These are phyloP conservation scores for Botrytis medusae DNA, from an alignment of 2,329 filamentous ascomycete genomes.

Conservation along the genomic window DNA sequence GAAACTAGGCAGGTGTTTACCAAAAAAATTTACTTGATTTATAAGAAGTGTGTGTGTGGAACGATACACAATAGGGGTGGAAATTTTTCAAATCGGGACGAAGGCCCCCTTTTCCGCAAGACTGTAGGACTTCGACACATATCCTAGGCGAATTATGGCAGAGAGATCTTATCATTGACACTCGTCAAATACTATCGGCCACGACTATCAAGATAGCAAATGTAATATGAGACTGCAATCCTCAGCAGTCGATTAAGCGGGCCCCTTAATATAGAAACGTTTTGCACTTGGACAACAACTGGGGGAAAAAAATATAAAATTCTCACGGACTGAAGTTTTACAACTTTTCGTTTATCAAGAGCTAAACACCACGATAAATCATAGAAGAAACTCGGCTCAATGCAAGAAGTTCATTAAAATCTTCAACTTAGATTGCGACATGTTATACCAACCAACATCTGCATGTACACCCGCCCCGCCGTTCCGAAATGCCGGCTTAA, in stretches of 20 bases:
- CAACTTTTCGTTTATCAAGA: not conserved
- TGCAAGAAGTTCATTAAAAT: too few species aligned
- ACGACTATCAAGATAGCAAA: not conserved
- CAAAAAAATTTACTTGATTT: not conserved
- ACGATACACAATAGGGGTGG: not conserved
- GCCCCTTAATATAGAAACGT: not conserved
- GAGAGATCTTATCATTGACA: not conserved
- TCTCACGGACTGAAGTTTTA: not conserved
- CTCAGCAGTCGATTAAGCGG: not conserved
- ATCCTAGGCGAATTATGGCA: not conserved
- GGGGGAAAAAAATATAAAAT: not conserved
- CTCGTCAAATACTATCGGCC: not conserved
- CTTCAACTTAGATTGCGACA: not conserved
- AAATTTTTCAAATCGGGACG: not conserved
- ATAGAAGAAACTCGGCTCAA: not conserved
- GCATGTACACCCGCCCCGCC: not conserved
- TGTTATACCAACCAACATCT: not conserved
- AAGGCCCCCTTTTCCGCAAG: not conserved
- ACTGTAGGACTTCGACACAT: not conserved
- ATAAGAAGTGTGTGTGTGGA: not conserved
- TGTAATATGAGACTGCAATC: not conserved
- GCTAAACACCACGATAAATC: not conserved
- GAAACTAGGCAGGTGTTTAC: not conserved
- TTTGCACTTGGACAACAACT: not conserved
- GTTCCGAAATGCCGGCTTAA: conserved; percentile 14